Base-by-base conservation (phyloP, 768 basidiomycete species). In the Botryobasidium botryosum region DNA sequence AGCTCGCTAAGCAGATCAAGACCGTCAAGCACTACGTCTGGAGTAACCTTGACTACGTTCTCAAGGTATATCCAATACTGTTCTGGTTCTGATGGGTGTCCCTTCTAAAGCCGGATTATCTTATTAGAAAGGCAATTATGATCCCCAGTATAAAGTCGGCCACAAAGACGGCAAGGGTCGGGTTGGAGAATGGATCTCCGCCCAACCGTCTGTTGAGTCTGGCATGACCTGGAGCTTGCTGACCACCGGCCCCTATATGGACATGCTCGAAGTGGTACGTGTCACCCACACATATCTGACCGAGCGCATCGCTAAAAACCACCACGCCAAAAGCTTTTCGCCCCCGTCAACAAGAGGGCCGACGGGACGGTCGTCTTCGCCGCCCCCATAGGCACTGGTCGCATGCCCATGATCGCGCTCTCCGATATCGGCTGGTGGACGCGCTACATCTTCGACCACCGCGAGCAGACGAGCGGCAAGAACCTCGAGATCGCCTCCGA, bases 101-200 rank as follows among this genome's bases (percentile, higher is more conserved):
- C 24, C 7, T 24, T 21, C 36, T 31, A 44, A 48, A 51, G 57
- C n/a, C n/a, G n/a, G n/a, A n/a, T n/a, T n/a, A n/a, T n/a, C n/a
- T n/a, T n/a, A n/a, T n/a, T n/a, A n/a, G n/a, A n/a, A n/a, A n/a
- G n/a, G n/a, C n/a, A 52, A 42, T 20, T 54, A 52, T 43, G 40
- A 57, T 42, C 50, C 59, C 4, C 54, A 54, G 29, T 67, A 67
- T 51, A 56, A 55, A 36, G 54, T 58, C 13, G 64, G 62, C 29
- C 67, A 68, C 48, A 56, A 62, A 51, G 63, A 67, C 44, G 65
- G 55, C 1, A 68, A 68, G 52, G 67, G 64, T 0, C 59, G 62
- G 8, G 62, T 68, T 1, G 56, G 53, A 6, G 67, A 67, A 28
- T 67, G 57, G 43, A 53, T 68, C 42, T 52, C 61, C 41, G 51